Base-by-base conservation (phyloP, 345 rosid genomes). In the Laguncularia racemosa region DNA sequence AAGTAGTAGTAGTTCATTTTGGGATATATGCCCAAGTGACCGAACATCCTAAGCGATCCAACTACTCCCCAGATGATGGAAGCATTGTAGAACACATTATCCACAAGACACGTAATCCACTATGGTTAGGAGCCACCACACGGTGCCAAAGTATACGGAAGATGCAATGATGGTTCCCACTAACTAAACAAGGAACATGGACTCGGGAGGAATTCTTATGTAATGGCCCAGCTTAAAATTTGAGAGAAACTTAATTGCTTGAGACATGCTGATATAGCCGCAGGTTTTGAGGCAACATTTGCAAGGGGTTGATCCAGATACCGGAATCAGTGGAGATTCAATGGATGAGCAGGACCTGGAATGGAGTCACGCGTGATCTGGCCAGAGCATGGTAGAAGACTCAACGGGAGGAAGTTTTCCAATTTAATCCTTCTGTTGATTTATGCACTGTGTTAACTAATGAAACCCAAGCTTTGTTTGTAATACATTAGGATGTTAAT, bases 51-150 rank as follows among this genome's bases (percentile, higher is more conserved):
- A 13, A 65, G 63, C 9, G 84, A n/a, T n/a, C n/a, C n/a, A n/a
- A n/a, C n/a, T n/a, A 78, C 66, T 2, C 83, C 89, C 89, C 89
- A 83, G 13, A 83, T 78, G 70, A 80, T 55, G 49, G 85, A 83
- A 33, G 81, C 79, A 58, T 76, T 77, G 76, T 75, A 83, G 73
- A 66, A 71, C 18, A 80, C 71, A 20, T 71, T 63, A 5, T 73
- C 80, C 16, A 73, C 59, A 0, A 82, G 78, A 56, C 89, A 83
- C 0, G 72, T 61, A 4, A 1, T 67, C 67, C 28, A 82, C 59
- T 16, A 81, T 59, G 38, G 73, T 69, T 0, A 82, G 76, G 19
- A 82, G 77, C 82, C 79, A 77, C 84, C 82, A 82, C 7, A 71
- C 75, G 0, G 78, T 82, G 52, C 75, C 73, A 15, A 76, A 76